Evolutionary conservation across 208 protist species (phyloP), one percentile per base, ranked within the genome.

Genomic region (Trypanosoma grayi): DNA sequence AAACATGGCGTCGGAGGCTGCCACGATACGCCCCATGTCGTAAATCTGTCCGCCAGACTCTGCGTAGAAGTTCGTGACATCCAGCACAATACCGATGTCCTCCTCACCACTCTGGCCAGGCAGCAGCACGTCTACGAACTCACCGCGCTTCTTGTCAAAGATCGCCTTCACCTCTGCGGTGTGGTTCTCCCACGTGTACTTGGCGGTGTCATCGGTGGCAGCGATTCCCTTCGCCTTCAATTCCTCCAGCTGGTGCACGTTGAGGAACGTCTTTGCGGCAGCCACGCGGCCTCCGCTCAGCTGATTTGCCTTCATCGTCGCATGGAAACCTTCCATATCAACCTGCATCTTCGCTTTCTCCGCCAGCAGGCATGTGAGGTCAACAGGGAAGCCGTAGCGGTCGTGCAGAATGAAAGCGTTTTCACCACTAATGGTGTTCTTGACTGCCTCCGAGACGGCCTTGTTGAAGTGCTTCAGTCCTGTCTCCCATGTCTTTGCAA

Each of bases 301-400:
- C 63, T 95, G 85, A 58, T 68, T 92, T 48, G 69, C 66, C 73
- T 92, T 93, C 84, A 92, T 95, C 50, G 87, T 79, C 20, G 75
- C 67, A 41, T 97, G 71, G 66, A 95, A 96, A 39, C 64, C 84
- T 25, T 92, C 78, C 46, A 94, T 56, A 52, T 97, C 90, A 13
- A 97, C 94, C 37, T 46, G 72, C 77, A 95, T 85, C 47, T 73
- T 75, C 18, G 68, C 81, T 87, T 99, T 98, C 59, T 98, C 87
- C 4, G 98, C 98, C 75, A 99, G 98, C 39, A 99, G 73, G 25
- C 83, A 83, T 16, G 98, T 99, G 16, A 99, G 87, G 71, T 99
- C 98, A 27, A 98, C 77, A 9, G 98, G 98, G 78, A 99, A 99
- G 63, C 98, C 98, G 81, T 98, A 98, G 60, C 96, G 93, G 70